Evolutionary conservation across 2,329 filamentous ascomycete genomes (phyloP), one percentile per base, ranked within the genome.

Genomic region (Venturia asperata): DNA sequence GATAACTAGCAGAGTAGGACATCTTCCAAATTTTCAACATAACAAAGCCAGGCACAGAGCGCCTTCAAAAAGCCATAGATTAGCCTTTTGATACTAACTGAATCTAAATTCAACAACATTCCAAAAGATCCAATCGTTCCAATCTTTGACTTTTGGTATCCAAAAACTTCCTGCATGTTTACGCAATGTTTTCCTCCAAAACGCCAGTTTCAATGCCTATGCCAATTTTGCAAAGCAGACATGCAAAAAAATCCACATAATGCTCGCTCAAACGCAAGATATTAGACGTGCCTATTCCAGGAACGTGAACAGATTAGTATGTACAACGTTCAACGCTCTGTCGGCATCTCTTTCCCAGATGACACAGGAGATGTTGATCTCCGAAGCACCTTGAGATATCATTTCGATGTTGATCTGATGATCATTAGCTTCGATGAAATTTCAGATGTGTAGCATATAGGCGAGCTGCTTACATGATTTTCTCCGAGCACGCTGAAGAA

Each of bases 361-460:
- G 58, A 99, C 94, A 74, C 94, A 99, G 13, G 92, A 96, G 67
- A 99, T 99, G 76, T 97, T 99, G 78, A 99, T 99, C 80, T 99
- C 94, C 74, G 92, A 97, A 34, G 94, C 94, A 93, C 94, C 94
- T 80, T 99, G 94, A 30, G 91, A 96, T 70, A 99, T 99, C 94
- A 99, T 99, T 79, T 99, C 94, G 70, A 99, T 91, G 75, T 99
- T 99, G 73, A 99, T 87, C 52, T 58, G 52, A 10, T 27, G 5
- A 5, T 5, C 21, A 52, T 52, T 52, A 52, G 47, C 21, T 45
- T 45, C 42, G 15, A 17, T 45, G 17, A 17, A n/a, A 21, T 19
- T 19, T n/a, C 43, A 5, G n/a, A 3, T 4, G 3, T 10, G 27
- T 4, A 19, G 30, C 6, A 7, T 17, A 5, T 1, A 19, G 5